phyloP scores from a whole-genome alignment of 2,329 filamentous ascomycete species.

The Penicillium sp. region DNA sequence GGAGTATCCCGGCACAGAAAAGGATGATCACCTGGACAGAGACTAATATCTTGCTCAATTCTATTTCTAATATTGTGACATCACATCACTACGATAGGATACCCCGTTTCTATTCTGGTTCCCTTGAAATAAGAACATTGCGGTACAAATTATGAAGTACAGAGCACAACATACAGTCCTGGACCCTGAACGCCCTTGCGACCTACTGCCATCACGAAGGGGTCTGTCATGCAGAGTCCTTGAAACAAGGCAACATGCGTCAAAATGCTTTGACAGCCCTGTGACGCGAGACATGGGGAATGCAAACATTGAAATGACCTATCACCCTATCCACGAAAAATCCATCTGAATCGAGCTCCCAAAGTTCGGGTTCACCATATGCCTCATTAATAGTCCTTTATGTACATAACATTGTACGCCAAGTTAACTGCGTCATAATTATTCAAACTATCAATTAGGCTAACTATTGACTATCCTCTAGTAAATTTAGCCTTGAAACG shows the following conservation, averaged over 20 bases:
- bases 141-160: background rate
- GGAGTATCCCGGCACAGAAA: background rate
- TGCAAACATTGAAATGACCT: slow-evolving; percentile 6
- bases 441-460: background rate
- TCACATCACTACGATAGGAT: background rate
- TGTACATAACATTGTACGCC: background rate
- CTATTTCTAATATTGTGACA: background rate
- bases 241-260: slow-evolving; percentile 3
- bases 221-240: slow-evolving; percentile 14
- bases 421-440: background rate
- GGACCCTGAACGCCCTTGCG: background rate
- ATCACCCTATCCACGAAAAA: background rate
- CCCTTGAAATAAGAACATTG: background rate
- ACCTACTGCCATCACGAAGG: slow-evolving; percentile 13
- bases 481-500: background rate
- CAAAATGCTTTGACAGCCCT: slow-evolving; percentile 13
- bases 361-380: background rate
- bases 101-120: background rate
- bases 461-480: background rate
- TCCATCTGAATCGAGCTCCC: background rate
- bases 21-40: background rate
- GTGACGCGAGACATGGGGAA: slow-evolving; percentile 22
- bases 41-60: background rate
- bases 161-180: background rate
- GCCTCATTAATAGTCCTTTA: background rate